Conservation (phyloP, 371 early-diverging fungal genomes). For the Mucor velutinosus region DNA sequence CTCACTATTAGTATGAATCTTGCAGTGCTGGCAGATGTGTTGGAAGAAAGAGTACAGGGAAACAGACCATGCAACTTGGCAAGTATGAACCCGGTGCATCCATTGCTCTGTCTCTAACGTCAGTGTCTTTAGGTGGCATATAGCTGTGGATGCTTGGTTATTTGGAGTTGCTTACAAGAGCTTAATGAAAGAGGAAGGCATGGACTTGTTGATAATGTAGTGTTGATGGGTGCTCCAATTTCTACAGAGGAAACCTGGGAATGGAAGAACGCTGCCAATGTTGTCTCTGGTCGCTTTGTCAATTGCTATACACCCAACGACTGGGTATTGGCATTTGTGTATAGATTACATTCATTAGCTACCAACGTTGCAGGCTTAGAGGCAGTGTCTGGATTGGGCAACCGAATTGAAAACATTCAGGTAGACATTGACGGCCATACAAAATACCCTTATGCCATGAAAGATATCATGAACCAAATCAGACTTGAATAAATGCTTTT, state of each 20-base stretch:
- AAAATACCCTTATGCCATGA: conserved; percentile 65
- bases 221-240: conserved; percentile 69
- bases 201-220: conserved; percentile 62
- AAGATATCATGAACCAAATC: conserved; percentile 28
- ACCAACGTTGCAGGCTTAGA: conserved; percentile 83
- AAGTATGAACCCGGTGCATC: conserved; percentile 1
- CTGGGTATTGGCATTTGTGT: conserved; percentile 87
- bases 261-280: conserved; percentile 55
- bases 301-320: conserved; percentile 91
- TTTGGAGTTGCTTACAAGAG: conserved; percentile 88
- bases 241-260: conserved; percentile 40
- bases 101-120: background rate
- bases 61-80: conserved; percentile 90
- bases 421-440: conserved; percentile 83
- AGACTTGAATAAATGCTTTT: conserved; percentile 26
- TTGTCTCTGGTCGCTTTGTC: conserved; percentile 85
- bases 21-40: conserved; percentile 76
- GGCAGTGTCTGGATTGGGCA: conserved; percentile 50
- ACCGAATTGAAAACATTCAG: conserved; percentile 78
- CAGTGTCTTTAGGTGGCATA: conserved; percentile 64
- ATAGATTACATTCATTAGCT: conserved; percentile 64
- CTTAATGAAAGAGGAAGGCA: conserved; percentile 60
- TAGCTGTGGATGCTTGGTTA: conserved; percentile 91
- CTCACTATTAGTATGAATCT: background rate
- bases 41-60: conserved; percentile 84